Evolutionary conservation across 148 eudicot genomes (phyloP), one percentile per base, ranked within the genome.

Genomic region (Camellia sinensis): DNA sequence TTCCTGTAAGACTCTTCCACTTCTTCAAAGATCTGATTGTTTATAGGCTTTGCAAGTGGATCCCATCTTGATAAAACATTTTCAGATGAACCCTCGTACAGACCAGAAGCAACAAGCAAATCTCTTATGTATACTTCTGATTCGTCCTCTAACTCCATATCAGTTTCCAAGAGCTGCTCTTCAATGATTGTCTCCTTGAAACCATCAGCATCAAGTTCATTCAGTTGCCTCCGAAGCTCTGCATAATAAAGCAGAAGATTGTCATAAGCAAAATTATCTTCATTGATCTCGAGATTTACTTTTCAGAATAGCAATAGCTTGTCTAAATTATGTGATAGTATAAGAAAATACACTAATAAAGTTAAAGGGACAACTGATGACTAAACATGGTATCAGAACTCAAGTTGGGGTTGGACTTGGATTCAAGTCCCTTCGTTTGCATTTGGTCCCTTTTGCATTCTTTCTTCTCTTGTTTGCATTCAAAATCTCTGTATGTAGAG

Each of bases 151-250:
- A 87, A 69, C 81, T 91, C 91, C 56, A 80, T 78, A 75, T 92
- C 95, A 13, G 73, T 70, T 74, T 92, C 95, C 9, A 62, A 76
- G 45, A 83, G 84, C 48, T 90, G 90, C 70, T 91, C 95, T 45
- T 92, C 81, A 10, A 83, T 75, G 45, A 79, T 79, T 12, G 92
- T 81, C 75, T 87, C 89, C 71, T 91, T 91, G 54, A 86, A 87
- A 73, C 78, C 87, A 74, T 87, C 83, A 19, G 82, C 83, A 73
- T 93, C 98, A 12, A 96, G 91, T 77, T 92, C 92, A 71, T 85
- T 85, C 86, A 96, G 79, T 86, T 95, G 91, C 85, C 86, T 91
- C 75, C 91, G 80, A 77, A 95, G 78, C 87, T 93, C 99, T 96
- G 86, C 76, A 72, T 44, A 69, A 71, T 73, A 15, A 45, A 73